phyloP scores from a whole-genome alignment of 2,329 filamentous ascomycete genomes.

The Chaetothyriales sp. region DNA sequence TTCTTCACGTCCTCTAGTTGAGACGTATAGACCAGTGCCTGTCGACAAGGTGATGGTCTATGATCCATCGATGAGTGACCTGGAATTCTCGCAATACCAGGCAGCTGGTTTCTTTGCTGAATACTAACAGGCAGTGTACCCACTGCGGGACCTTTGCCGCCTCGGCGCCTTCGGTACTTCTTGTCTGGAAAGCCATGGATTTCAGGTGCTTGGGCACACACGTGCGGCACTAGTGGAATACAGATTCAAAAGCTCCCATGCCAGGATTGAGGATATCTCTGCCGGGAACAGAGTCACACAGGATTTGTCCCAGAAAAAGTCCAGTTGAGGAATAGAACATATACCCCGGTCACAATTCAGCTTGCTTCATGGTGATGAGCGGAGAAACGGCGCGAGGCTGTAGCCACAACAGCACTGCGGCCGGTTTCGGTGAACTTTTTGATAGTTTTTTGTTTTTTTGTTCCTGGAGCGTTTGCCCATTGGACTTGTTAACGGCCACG shows the following conservation, averaged over 20 bases:
- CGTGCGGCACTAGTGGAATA: not conserved
- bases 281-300: not conserved
- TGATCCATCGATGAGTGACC: constrained; percentile 7
- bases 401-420: not conserved
- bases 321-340: not conserved
- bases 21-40: constrained; percentile 6
- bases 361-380: not conserved
- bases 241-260: not conserved
- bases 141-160: not conserved
- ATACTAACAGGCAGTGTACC: not conserved
- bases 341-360: not conserved
- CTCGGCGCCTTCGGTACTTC: not conserved
- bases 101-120: not conserved
- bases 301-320: not conserved
- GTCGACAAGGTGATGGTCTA: constrained; percentile 7
- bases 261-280: not conserved
- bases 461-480: not conserved
- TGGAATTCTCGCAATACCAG: constrained; percentile 5
- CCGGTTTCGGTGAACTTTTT: not conserved
- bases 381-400: not conserved
- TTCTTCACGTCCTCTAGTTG: constrained; percentile 6
- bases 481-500: not conserved
- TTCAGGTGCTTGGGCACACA: not conserved
- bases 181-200: not conserved
- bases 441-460: not conserved